Evolutionary conservation across 1,139 yeast species (phyloP).

Genomic region (Nakaseomyces delphensis): DNA sequence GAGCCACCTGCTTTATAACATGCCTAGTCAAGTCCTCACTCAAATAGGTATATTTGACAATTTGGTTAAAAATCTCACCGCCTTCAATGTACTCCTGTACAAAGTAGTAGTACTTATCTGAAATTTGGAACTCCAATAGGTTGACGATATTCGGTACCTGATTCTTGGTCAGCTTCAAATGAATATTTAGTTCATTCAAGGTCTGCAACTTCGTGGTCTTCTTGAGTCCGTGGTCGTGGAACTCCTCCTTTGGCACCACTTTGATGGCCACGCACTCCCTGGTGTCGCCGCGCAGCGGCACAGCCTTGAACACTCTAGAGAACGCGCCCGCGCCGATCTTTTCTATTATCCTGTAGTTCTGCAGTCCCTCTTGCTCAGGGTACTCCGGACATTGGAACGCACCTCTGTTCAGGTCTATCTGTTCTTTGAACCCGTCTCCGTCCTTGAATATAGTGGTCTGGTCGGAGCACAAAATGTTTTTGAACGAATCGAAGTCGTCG

Average conservation of each 20-base stretch:
- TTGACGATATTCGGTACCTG: slow-evolving; percentile 46
- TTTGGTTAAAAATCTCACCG: slow-evolving; percentile 91
- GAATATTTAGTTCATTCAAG: slow-evolving; percentile 65
- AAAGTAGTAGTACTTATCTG: slow-evolving; percentile 60
- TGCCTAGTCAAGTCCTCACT: slow-evolving; percentile 80
- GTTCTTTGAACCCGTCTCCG: slow-evolving; percentile 5
- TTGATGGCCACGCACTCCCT: slow-evolving; percentile 53
- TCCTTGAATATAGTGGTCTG: slow-evolving; percentile 3
- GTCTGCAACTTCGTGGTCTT: slow-evolving; percentile 31
- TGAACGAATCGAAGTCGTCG: slow-evolving; percentile 1
- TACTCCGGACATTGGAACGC: slow-evolving; percentile 8
- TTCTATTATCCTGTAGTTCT: slow-evolving; percentile 28
- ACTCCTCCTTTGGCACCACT: slow-evolving; percentile 48
- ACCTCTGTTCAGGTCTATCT: not conserved
- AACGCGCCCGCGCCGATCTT: slow-evolving; percentile 81
- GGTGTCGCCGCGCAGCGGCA: slow-evolving; percentile 9
- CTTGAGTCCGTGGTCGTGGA: slow-evolving; percentile 9
- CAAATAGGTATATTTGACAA: slow-evolving; percentile 83
- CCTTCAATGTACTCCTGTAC: slow-evolving; percentile 82
- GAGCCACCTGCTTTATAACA: slow-evolving; percentile 74
- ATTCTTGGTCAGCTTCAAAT: slow-evolving; percentile 30
- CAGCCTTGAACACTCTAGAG: slow-evolving; percentile 47
- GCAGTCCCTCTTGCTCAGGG: slow-evolving; percentile 20
- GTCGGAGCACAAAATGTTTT: slow-evolving; percentile 1
- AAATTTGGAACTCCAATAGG: slow-evolving; percentile 59